Conservation (phyloP, 257 asterid species). For the Nicotiana tabacum region DNA sequence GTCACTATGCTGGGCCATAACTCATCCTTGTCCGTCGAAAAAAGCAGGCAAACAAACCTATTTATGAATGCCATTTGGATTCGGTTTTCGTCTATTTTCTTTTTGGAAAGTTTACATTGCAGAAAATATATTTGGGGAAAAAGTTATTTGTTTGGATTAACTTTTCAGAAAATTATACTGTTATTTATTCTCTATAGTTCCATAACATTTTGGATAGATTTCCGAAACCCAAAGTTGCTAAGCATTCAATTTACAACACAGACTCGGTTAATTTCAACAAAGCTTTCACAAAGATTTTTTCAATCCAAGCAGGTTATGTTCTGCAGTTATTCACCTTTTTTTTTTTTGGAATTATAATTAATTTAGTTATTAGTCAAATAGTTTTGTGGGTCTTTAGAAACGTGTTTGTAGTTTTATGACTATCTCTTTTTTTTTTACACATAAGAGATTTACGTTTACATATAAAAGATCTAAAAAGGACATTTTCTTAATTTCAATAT, state of each 20-base stretch:
- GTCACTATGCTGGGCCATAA: conserved; percentile 3
- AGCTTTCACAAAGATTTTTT: background rate
- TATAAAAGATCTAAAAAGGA: too few species aligned
- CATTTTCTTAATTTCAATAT: too few species aligned
- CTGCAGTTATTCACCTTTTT: too few species aligned
- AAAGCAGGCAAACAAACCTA: background rate
- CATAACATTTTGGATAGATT: background rate
- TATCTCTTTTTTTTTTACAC: too few species aligned
- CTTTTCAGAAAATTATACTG: background rate
- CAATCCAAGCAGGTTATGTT: too few species aligned
- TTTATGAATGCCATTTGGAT: background rate
- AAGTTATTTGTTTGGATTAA: background rate
- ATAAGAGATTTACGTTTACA: too few species aligned
- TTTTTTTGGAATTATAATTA: too few species aligned
- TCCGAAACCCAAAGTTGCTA: background rate
- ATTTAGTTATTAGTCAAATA: too few species aligned
- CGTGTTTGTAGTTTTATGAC: too few species aligned
- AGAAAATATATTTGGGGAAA: background rate
- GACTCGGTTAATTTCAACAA: background rate
- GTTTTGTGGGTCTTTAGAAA: too few species aligned
- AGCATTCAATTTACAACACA: background rate
- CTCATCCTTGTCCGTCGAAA: conserved; percentile 1
- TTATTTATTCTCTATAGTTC: background rate
- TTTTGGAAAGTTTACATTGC: background rate
- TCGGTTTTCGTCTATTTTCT: background rate